phyloP scores from a whole-genome alignment of 352 stramenopile genomes.

The Blastocystis hominis region DNA sequence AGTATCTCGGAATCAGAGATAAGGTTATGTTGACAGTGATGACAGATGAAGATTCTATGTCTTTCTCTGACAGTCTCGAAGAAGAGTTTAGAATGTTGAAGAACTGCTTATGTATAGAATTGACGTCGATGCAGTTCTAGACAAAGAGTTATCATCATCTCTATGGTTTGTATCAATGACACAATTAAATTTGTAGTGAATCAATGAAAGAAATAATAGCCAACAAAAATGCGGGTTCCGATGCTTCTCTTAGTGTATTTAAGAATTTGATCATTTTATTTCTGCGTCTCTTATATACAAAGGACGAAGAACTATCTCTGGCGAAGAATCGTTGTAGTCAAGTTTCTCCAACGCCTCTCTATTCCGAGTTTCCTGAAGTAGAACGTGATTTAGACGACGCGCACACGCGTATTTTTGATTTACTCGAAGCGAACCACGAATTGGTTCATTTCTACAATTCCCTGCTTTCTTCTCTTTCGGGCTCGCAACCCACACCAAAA shows the following conservation, averaged over 20 bases:
- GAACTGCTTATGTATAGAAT: background rate
- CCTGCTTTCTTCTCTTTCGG: background rate
- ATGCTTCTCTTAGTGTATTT: background rate
- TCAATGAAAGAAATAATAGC: background rate
- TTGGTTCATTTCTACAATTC: background rate
- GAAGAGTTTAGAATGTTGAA: background rate
- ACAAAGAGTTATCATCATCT: background rate
- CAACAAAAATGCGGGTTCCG: background rate
- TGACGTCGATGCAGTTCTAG: background rate
- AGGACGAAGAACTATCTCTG: slow-evolving; percentile 23
- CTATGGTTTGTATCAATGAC: background rate
- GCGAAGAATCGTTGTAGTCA: background rate
- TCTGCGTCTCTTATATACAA: background rate
- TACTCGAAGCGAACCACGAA: background rate
- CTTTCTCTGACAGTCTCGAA: background rate
- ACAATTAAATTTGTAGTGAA: background rate
- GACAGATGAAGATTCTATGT: background rate
- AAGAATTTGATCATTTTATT: slow-evolving; percentile 6
- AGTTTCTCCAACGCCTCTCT: background rate
- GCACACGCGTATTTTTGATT: background rate
- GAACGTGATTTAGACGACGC: background rate
- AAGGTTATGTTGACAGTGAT: background rate
- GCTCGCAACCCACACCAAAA: too few relatives aligned
- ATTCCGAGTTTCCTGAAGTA: background rate
- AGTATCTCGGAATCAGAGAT: background rate